Evolutionary conservation across 352 stramenopile species (phyloP).

Genomic region (Globisporangium splendens): DNA sequence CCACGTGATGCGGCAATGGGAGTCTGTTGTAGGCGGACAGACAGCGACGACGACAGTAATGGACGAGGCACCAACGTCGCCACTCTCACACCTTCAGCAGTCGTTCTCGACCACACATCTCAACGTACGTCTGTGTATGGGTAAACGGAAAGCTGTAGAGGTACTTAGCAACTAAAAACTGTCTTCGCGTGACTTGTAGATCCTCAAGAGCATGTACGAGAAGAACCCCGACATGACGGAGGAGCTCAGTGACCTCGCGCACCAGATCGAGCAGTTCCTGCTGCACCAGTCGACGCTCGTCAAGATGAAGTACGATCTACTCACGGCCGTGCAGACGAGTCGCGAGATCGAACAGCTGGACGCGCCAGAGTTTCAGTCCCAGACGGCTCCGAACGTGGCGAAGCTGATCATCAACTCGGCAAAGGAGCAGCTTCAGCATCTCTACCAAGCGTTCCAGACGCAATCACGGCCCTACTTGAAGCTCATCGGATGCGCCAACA

Average conservation of each 20-base stretch:
- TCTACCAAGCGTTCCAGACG: conserved; percentile 13
- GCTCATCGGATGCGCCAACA: conserved; percentile 22
- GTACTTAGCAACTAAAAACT: not conserved
- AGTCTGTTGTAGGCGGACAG: conserved; percentile 12
- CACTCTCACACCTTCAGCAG: conserved; percentile 5
- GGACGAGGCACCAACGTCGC: not conserved
- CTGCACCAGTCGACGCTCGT: conserved; percentile 29
- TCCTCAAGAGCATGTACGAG: conserved; percentile 27
- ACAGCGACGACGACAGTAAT: not conserved
- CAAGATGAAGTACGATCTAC: conserved; percentile 26
- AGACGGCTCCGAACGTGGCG: conserved; percentile 1
- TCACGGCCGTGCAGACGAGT: conserved; percentile 12
- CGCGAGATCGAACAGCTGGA: conserved; percentile 16
- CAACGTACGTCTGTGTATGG: conserved; percentile 9
- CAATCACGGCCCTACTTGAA: conserved; percentile 13
- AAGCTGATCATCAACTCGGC: conserved; percentile 17
- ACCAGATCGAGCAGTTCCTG: conserved; percentile 27
- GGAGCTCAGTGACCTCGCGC: conserved; percentile 11
- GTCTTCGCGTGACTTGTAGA: conserved; percentile 12
- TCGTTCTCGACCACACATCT: conserved; percentile 29
- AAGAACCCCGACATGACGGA: conserved; percentile 13
- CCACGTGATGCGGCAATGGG: conserved; percentile 14
- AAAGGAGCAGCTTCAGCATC: conserved; percentile 16
- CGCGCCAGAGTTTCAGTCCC: not conserved
- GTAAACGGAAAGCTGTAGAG: too few species aligned